Evolutionary conservation across 2,329 filamentous ascomycete genomes (phyloP).

Genomic region (Aplosporella prunicola): DNA sequence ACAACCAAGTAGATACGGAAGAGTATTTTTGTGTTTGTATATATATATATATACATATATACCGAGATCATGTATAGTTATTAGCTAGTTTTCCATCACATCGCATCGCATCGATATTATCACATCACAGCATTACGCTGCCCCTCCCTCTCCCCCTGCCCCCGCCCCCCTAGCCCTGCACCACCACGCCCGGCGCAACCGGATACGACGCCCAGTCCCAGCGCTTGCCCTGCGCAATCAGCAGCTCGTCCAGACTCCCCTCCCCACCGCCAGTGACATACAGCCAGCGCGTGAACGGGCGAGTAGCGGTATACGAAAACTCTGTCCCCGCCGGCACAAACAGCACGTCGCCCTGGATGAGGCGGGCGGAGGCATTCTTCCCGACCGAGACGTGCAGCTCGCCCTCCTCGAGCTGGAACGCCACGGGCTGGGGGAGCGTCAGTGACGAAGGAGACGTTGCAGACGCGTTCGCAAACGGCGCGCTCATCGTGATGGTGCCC

Average conservation of each 20-base stretch:
- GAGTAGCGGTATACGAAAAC: slow-evolving; percentile 26
- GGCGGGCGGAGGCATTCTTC: slow-evolving; percentile 17
- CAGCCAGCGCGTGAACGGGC: slow-evolving; percentile 17
- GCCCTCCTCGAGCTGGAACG: slow-evolving; percentile 33
- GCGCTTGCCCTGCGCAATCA: slow-evolving; percentile 12
- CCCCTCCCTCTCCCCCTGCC: too few relatives aligned
- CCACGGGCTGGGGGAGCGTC: slow-evolving; percentile 23
- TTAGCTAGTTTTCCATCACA: too few relatives aligned
- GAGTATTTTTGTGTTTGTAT: too few relatives aligned
- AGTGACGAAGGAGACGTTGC: slow-evolving; percentile 14
- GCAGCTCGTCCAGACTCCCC: slow-evolving; percentile 15
- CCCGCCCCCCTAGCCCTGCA: too few relatives aligned
- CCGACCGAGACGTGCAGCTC: slow-evolving; percentile 24
- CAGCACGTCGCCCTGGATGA: slow-evolving; percentile 31
- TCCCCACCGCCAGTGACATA: slow-evolving; percentile 17
- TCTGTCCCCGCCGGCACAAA: slow-evolving; percentile 28
- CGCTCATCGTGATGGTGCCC: slow-evolving; percentile 34
- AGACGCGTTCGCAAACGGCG: slow-evolving; percentile 15
- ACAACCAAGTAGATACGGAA: too few relatives aligned
- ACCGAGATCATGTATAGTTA: too few relatives aligned
- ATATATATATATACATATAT: too few relatives aligned
- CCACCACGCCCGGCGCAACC: too few relatives aligned
- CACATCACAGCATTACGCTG: too few relatives aligned
- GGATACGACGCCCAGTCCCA: slow-evolving; percentile 17
- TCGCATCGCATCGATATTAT: too few relatives aligned